A percentile compares a stretch with the other conserved stretches of the same genome.
Conservation (phyloP, 139 green algal genomes). For the Desmodesmus armatus region DNA sequence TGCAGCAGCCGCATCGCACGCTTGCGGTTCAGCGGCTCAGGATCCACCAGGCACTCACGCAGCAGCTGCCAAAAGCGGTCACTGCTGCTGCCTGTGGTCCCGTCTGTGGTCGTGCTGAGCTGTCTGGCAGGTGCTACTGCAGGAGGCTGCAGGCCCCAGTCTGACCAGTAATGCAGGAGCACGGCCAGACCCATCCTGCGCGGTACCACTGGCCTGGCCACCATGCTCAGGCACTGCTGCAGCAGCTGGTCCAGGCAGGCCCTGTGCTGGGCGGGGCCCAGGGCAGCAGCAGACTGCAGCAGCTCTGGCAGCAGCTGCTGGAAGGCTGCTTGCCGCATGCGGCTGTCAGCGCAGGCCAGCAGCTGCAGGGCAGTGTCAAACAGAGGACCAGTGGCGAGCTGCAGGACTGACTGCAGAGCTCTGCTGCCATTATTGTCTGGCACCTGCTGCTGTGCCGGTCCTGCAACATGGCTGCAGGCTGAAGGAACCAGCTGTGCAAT, state of each 20-base stretch:
- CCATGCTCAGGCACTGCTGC: conserved; percentile 32
- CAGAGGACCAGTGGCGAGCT: conserved; percentile 11
- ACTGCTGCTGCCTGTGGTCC: background rate
- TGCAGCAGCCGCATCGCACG: conserved; percentile 40
- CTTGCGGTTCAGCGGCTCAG: conserved; percentile 43
- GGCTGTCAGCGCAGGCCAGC: background rate
- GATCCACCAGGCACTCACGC: conserved; percentile 36
- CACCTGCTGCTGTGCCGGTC: background rate
- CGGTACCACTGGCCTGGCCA: background rate
- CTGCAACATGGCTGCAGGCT: background rate
- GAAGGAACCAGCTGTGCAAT: background rate
- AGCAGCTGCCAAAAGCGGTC: conserved; percentile 30
- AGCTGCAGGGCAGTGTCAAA: background rate
- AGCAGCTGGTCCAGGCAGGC: conserved; percentile 29
- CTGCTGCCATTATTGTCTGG: background rate
- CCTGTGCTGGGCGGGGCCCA: background rate
- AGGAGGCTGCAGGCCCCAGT: conserved; percentile 19
- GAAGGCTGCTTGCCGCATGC: conserved; percentile 1
- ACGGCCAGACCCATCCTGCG: conserved; percentile 39
- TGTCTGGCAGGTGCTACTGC: background rate
- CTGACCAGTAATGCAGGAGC: conserved; percentile 33
- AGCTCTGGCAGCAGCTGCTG: conserved; percentile 40
- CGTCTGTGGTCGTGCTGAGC: conserved; percentile 1
- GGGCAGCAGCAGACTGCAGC: conserved; percentile 6
- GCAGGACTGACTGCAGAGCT: background rate